Evolutionary conservation across 2,329 filamentous ascomycete species (phyloP).

Genomic region (Exophiala sideris): DNA sequence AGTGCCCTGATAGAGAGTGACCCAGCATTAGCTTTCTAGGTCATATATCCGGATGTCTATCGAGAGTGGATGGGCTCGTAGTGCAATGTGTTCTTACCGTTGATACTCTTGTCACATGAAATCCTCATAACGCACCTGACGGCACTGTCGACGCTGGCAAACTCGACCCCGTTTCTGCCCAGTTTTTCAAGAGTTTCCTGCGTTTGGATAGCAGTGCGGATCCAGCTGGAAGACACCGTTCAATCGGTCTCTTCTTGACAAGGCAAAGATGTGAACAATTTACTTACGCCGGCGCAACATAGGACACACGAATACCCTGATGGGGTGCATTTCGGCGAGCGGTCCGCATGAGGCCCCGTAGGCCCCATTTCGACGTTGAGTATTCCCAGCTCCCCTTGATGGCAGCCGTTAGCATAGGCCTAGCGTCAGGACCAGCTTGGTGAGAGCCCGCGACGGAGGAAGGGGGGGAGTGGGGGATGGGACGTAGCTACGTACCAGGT

Average conservation of each 20-base stretch:
- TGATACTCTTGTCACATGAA: slow-evolving; percentile 35
- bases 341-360: slow-evolving; percentile 14
- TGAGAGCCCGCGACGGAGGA: no score
- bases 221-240: not conserved
- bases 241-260: not conserved
- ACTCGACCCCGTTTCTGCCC: slow-evolving; percentile 35
- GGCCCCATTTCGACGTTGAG: slow-evolving; percentile 7
- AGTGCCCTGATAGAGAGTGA: slow-evolving; percentile 31
- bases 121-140: slow-evolving; percentile 32
- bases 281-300: slow-evolving; percentile 12
- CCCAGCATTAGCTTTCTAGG: not conserved
- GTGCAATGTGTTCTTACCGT: slow-evolving; percentile 25
- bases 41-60: not conserved
- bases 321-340: slow-evolving; percentile 5
- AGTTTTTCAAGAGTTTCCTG: slow-evolving; percentile 37
- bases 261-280: not conserved
- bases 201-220: slow-evolving; percentile 10
- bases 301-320: slow-evolving; percentile 11
- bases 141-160: slow-evolving; percentile 39
- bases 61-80: not conserved
- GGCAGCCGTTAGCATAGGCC: not conserved
- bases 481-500: slow-evolving; percentile 1
- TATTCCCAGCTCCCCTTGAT: slow-evolving; percentile 12
- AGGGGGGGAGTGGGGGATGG: not conserved
- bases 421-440: not conserved